Evolutionary conservation across 371 early-diverging fungal genomes (phyloP).

Genomic region (Mucor sp.): DNA sequence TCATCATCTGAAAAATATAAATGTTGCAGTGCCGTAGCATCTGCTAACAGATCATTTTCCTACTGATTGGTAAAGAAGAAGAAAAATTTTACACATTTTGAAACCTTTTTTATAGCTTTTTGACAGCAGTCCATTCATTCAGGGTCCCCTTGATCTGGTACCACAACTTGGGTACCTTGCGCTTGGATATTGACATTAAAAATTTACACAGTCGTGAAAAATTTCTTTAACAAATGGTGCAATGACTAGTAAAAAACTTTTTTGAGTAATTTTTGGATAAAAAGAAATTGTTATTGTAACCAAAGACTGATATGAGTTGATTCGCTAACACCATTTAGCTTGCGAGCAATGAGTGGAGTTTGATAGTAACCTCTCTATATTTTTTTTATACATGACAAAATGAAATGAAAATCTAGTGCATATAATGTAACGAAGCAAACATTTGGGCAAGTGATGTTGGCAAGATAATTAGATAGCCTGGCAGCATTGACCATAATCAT

Average conservation of each 20-base stretch:
- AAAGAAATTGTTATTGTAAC: conserved; percentile 12
- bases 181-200: neutral
- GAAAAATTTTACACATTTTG: conserved; percentile 7
- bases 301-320: conserved; percentile 28
- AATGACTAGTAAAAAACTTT: conserved; percentile 10
- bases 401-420: neutral
- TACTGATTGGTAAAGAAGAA: conserved; percentile 41
- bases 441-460: too few species aligned
- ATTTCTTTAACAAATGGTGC: neutral
- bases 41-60: conserved; percentile 50
- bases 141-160: neutral
- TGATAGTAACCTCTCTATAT: conserved; percentile 34
- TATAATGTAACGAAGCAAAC: too few species aligned
- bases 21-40: conserved; percentile 38
- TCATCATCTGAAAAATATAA: conserved; percentile 52
- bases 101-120: conserved; percentile 20
- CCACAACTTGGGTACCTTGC: neutral
- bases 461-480: too few species aligned
- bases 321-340: conserved; percentile 28
- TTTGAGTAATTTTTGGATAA: conserved; percentile 12
- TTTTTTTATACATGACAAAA: neutral
- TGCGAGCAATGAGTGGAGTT: conserved; percentile 24
- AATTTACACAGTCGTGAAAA: neutral
- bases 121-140: neutral
- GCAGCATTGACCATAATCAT: too few species aligned